Evolutionary conservation across 129 eudicot species (phyloP).

Genomic region (Calendula officinalis): DNA sequence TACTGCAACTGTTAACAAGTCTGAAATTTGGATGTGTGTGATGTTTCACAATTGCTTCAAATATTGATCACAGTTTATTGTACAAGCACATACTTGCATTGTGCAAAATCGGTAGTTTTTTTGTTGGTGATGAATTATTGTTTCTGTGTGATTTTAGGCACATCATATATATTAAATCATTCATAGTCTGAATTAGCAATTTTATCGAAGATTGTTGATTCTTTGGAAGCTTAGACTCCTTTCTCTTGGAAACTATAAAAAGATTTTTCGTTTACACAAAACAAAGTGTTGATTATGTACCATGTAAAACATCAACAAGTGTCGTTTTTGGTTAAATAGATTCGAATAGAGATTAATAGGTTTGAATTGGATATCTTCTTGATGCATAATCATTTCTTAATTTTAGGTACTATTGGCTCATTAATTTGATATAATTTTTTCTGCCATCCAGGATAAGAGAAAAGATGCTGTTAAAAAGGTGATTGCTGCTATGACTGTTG

Average conservation of each 20-base stretch:
- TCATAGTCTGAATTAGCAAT: neutral
- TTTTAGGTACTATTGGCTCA: neutral
- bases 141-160: neutral
- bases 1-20: conserved; percentile 13
- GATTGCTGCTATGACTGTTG: conserved; percentile 99
- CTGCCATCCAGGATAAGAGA: conserved; percentile 78
- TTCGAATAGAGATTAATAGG: neutral
- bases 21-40: neutral
- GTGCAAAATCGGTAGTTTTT: neutral
- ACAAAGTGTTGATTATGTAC: neutral
- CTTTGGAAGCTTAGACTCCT: neutral
- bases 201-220: conserved; percentile 1
- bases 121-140: neutral
- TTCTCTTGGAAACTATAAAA: neutral
- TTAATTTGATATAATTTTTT: neutral
- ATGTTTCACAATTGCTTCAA: neutral
- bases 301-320: neutral
- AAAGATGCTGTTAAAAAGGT: conserved; percentile 99
- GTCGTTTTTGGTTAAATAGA: neutral
- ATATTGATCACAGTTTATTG: neutral
- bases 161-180: neutral
- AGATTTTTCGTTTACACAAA: neutral
- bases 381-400: neutral
- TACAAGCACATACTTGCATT: conserved; percentile 4
- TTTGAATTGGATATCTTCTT: neutral